Conservation (phyloP, 2,329 filamentous ascomycete genomes). For the Gaeumannomyces sp. region DNA sequence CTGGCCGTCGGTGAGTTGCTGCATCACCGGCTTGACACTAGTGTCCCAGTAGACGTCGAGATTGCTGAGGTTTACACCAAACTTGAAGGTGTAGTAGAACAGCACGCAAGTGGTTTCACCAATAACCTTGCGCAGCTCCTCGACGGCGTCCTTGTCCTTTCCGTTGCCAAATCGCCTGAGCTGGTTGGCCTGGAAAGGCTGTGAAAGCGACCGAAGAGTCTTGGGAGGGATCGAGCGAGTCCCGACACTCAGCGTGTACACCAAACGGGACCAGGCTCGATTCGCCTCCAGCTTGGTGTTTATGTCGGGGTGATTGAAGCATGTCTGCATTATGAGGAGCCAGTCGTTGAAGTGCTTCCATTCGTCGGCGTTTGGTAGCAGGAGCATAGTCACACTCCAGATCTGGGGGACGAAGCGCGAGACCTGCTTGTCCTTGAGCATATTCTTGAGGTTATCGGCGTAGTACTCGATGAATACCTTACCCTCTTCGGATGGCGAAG, state of each 20-base stretch:
- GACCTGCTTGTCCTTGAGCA: conserved; percentile 59
- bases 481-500: conserved; percentile 39
- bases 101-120: conserved; percentile 72
- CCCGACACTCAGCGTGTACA: conserved; percentile 65
- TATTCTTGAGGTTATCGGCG: conserved; percentile 57
- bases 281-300: conserved; percentile 71
- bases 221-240: conserved; percentile 53
- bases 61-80: conserved; percentile 57
- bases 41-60: conserved; percentile 74
- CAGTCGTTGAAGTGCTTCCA: conserved; percentile 73
- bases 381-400: conserved; percentile 77
- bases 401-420: conserved; percentile 72
- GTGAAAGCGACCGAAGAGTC: conserved; percentile 43
- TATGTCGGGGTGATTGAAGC: conserved; percentile 73
- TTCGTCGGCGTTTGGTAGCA: conserved; percentile 62
- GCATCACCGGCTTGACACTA: conserved; percentile 60
- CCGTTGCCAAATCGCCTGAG: conserved; percentile 46
- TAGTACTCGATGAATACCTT: conserved; percentile 65
- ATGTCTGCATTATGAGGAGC: conserved; percentile 72
- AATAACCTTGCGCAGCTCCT: conserved; percentile 50
- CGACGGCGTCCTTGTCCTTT: conserved; percentile 37
- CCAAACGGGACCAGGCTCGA: conserved; percentile 77
- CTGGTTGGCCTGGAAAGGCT: conserved; percentile 59
- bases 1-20: conserved; percentile 43
- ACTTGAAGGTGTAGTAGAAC: conserved; percentile 75